phyloP scores from a whole-genome alignment of 1,139 yeast genomes.

The Blastobotrys elegans region DNA sequence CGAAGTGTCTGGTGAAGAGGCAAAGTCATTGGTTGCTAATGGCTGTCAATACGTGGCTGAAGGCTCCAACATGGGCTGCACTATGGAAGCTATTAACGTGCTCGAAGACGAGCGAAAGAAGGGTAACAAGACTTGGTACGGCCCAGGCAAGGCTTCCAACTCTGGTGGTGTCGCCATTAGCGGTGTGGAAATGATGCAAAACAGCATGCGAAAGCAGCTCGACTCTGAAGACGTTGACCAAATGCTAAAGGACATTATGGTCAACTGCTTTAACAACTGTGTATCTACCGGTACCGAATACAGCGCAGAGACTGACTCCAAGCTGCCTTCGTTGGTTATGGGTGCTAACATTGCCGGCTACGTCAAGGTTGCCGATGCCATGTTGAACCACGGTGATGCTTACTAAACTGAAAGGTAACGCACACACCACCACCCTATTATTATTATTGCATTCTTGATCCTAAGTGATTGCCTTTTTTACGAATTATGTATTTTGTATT shows the following conservation, averaged over 20 bases:
- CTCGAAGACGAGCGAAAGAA: slow-evolving; percentile 80
- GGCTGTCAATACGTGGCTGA: slow-evolving; percentile 95
- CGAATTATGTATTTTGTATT: no score
- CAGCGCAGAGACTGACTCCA: slow-evolving; percentile 60
- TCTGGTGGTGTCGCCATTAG: slow-evolving; percentile 99
- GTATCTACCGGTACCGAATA: slow-evolving; percentile 79
- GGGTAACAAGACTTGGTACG: slow-evolving; percentile 79
- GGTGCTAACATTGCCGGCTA: slow-evolving; percentile 99
- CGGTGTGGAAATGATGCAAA: slow-evolving; percentile 99
- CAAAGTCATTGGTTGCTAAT: slow-evolving; percentile 84
- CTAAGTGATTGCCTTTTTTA: neutral
- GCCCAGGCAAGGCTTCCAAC: slow-evolving; percentile 99
- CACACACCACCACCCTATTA: no score
- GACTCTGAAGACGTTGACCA: slow-evolving; percentile 82
- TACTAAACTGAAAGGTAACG: no score
- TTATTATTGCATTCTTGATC: neutral
- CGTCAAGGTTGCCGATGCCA: slow-evolving; percentile 96
- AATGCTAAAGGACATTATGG: slow-evolving; percentile 87
- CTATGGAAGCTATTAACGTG: slow-evolving; percentile 92
- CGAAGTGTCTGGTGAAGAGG: slow-evolving; percentile 96
- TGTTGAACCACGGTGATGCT: slow-evolving; percentile 95
- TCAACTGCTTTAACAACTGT: slow-evolving; percentile 88
- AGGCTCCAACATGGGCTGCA: slow-evolving; percentile 99
- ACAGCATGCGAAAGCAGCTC: slow-evolving; percentile 91
- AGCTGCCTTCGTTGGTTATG: slow-evolving; percentile 88